phyloP scores from a whole-genome alignment of 371 early-diverging fungal species.

The Scutellospora calospora region DNA sequence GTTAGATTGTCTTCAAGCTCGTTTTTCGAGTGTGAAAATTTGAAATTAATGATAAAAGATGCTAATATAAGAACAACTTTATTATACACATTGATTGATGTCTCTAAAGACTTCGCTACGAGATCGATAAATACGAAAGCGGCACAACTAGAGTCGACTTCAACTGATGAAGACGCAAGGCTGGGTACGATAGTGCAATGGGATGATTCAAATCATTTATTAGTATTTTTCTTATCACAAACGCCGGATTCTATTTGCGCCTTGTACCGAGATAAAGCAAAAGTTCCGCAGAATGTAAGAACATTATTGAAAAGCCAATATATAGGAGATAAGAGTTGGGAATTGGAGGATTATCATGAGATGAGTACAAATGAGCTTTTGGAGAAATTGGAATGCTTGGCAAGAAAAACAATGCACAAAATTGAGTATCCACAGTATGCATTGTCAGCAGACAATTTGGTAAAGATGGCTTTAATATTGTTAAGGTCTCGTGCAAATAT shows the following conservation, averaged over 20 bases:
- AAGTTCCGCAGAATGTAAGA: constrained; percentile 36
- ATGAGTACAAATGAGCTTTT: neutral
- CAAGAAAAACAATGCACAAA: constrained; percentile 27
- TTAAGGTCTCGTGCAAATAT: constrained; percentile 41
- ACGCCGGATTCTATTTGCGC: constrained; percentile 34
- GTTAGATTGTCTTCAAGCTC: constrained; percentile 39
- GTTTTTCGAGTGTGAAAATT: constrained; percentile 34
- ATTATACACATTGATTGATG: constrained; percentile 8
- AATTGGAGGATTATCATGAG: constrained; percentile 29
- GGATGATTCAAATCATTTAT: constrained; percentile 44
- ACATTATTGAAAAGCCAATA: constrained; percentile 32
- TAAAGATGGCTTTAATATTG: constrained; percentile 43
- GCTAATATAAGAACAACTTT: constrained; percentile 12
- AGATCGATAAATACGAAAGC: constrained; percentile 22
- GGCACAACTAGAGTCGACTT: constrained; percentile 13
- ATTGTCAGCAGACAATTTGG: constrained; percentile 36
- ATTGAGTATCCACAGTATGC: constrained; percentile 22
- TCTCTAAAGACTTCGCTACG: constrained; percentile 43
- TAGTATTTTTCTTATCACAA: constrained; percentile 40
- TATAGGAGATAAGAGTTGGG: constrained; percentile 5
- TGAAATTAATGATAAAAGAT: constrained; percentile 31
- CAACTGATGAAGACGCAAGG: neutral
- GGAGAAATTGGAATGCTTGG: constrained; percentile 30
- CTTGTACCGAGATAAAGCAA: constrained; percentile 16
- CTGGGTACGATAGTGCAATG: constrained; percentile 35